Evolutionary conservation across 345 rosid species (phyloP).

Genomic region (Raphanus sativus): DNA sequence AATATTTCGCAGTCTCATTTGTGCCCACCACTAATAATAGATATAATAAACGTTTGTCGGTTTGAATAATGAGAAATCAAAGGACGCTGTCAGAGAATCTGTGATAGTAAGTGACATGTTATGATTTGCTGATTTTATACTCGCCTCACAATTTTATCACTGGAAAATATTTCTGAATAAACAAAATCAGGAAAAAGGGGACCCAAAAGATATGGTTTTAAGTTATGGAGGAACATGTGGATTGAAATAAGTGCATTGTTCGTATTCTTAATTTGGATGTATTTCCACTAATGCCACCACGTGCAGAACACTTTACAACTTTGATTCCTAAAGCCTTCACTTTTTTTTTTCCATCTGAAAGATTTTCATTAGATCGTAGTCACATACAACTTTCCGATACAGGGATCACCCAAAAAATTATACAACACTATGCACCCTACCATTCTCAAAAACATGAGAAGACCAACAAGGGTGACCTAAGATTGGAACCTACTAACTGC

Average conservation of each 20-base stretch:
- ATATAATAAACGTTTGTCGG: too few relatives aligned
- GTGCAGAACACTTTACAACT: background rate
- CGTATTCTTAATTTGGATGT: slow-evolving; percentile 11
- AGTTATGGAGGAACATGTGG: slow-evolving; percentile 27
- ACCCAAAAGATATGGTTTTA: slow-evolving; percentile 18
- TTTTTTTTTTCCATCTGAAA: too few relatives aligned
- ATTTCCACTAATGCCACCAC: slow-evolving; percentile 26
- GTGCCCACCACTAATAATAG: too few relatives aligned
- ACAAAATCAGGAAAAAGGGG: background rate
- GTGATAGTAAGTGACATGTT: slow-evolving; percentile 29
- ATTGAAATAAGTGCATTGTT: background rate
- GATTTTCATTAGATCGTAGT: too few relatives aligned
- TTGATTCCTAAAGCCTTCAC: background rate
- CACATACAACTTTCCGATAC: too few relatives aligned
- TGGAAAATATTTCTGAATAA: background rate
- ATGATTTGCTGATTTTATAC: background rate
- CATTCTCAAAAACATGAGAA: too few relatives aligned
- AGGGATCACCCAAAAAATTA: too few relatives aligned
- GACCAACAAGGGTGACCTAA: too few relatives aligned
- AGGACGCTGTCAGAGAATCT: slow-evolving; percentile 22
- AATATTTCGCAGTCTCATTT: too few relatives aligned
- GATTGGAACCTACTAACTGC: too few relatives aligned
- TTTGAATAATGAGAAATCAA: slow-evolving; percentile 23
- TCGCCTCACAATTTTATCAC: background rate
- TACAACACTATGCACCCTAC: too few relatives aligned